Percentiles rank a stretch among this genome's conserved stretches.
Conservation (phyloP, 805 yeast genomes). For the Blastobotrys attinorum region DNA sequence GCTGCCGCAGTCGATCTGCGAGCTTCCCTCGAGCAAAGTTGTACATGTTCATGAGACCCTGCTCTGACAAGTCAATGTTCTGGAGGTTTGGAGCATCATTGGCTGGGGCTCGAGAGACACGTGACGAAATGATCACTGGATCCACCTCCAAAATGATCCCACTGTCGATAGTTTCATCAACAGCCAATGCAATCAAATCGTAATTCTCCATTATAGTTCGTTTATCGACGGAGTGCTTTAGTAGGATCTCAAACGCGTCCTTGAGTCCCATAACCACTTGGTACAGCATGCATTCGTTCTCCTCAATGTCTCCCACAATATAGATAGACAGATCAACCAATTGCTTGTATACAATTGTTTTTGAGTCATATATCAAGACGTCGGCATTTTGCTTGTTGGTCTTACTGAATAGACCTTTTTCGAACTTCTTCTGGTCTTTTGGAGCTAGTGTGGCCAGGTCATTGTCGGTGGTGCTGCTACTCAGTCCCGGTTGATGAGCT, state of each 20-base stretch:
- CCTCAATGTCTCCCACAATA: slow-evolving; percentile 66
- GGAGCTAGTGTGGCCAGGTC: slow-evolving; percentile 2
- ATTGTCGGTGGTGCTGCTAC: background rate
- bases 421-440: slow-evolving; percentile 62
- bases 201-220: slow-evolving; percentile 70
- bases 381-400: slow-evolving; percentile 78
- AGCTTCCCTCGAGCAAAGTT: slow-evolving; percentile 76
- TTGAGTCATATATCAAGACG: slow-evolving; percentile 69
- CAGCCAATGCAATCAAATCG: slow-evolving; percentile 76
- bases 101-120: slow-evolving; percentile 84
- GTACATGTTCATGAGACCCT: slow-evolving; percentile 66
- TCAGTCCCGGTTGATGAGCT: slow-evolving; percentile 13
- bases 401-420: slow-evolving; percentile 59
- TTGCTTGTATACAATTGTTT: slow-evolving; percentile 81
- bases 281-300: slow-evolving; percentile 76
- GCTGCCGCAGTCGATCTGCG: slow-evolving; percentile 43
- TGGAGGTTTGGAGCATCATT: slow-evolving; percentile 45
- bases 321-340: slow-evolving; percentile 65
- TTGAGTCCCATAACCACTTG: slow-evolving; percentile 68
- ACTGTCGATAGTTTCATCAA: slow-evolving; percentile 90
- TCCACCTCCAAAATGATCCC: slow-evolving; percentile 90
- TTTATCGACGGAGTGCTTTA: slow-evolving; percentile 65
- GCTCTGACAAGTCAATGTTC: slow-evolving; percentile 34
- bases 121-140: slow-evolving; percentile 73
- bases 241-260: slow-evolving; percentile 72